Base-by-base conservation (phyloP, 176 grass and related monocot genomes). In the Avena sativa region DNA sequence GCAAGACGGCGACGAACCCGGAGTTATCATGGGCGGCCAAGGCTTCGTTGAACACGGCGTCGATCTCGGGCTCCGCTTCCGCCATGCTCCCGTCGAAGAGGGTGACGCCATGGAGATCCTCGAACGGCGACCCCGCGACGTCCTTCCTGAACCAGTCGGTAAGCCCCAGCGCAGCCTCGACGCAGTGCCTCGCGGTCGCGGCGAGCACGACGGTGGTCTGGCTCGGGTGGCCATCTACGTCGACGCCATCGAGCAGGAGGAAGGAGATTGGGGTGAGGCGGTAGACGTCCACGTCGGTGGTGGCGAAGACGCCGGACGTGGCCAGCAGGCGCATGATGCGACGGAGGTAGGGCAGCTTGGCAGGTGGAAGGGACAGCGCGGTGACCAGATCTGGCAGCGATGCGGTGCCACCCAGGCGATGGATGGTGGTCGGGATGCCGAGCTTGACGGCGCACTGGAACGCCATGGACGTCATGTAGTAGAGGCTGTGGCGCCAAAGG, bases 391-490 rank as follows among this genome's bases (percentile, higher is more conserved):
- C 40, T 7, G 40, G 40, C 40, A 43, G 40, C 5, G 40, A 43
- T 6, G 40, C 40, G 40, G 40, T 0, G 40, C 87, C 44, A 4
- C 92, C 92, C 46, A 70, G 71, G 44, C 47, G 12, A 2, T 76
- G 68, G 56, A 93, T 89, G 81, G 78, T 48, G 20, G 82, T 86
- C 46, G 86, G 60, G 23, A 93, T 50, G 23, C 86, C 26, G 36
- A 93, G 92, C 63, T 91, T 72, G 11, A 93, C 17, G 12, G 82
- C 86, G 70, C 92, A 93, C 47, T 69, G 87, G 52, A 93, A 55
- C 0, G 57, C 71, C 73, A 91, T 78, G 32, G 86, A 84, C 36
- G 68, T 70, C 43, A 86, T 17, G 70, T 62, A 86, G 40, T 46
- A 56, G 56, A 91, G 58, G 20, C 32, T 87, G 61, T 87, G 85